Evolutionary conservation across 2,329 filamentous ascomycete species (phyloP).

Genomic region (Hirsutella rhossiliensis): DNA sequence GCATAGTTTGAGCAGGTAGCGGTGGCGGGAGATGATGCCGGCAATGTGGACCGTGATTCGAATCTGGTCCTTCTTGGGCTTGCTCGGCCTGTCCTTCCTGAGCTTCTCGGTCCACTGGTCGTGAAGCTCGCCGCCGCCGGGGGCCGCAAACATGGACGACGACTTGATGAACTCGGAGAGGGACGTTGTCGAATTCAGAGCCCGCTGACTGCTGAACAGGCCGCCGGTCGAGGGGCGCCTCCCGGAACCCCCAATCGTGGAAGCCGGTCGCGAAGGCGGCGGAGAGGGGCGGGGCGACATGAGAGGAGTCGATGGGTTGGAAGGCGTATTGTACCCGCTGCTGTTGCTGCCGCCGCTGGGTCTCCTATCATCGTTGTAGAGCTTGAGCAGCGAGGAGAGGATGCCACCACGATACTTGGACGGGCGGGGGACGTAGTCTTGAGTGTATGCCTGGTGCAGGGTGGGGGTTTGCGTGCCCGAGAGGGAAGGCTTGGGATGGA

Average conservation of each 20-base stretch:
- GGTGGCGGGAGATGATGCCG: slow-evolving; percentile 63
- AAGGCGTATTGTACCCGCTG: slow-evolving; percentile 29
- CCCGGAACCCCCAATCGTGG: slow-evolving; percentile 18
- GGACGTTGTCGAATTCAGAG: slow-evolving; percentile 28
- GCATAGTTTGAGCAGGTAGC: slow-evolving; percentile 76
- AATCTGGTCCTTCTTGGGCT: slow-evolving; percentile 24
- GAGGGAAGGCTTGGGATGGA: slow-evolving; percentile 12
- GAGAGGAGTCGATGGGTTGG: slow-evolving; percentile 23
- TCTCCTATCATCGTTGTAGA: slow-evolving; percentile 43
- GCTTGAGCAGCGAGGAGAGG: slow-evolving; percentile 58
- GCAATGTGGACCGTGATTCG: slow-evolving; percentile 48
- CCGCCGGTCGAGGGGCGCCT: slow-evolving; percentile 25
- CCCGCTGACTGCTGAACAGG: slow-evolving; percentile 28
- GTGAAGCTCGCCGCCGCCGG: slow-evolving; percentile 31
- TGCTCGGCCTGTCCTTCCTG: slow-evolving; percentile 23
- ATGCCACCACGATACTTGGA: slow-evolving; percentile 61
- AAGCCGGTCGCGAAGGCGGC: slow-evolving; percentile 25
- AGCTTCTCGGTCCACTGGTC: slow-evolving; percentile 32
- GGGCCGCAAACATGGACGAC: slow-evolving; percentile 37
- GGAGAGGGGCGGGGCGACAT: slow-evolving; percentile 31
- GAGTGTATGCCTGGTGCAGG: slow-evolving; percentile 34
- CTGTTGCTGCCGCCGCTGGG: slow-evolving; percentile 18
- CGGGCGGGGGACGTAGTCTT: slow-evolving; percentile 52
- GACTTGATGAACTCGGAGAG: slow-evolving; percentile 41
- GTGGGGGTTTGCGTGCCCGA: slow-evolving; percentile 26